A percentile compares a stretch with the other conserved stretches of the same genome.
Conservation (phyloP, 352 stramenopile species). For the Phytophthora nicotianae region DNA sequence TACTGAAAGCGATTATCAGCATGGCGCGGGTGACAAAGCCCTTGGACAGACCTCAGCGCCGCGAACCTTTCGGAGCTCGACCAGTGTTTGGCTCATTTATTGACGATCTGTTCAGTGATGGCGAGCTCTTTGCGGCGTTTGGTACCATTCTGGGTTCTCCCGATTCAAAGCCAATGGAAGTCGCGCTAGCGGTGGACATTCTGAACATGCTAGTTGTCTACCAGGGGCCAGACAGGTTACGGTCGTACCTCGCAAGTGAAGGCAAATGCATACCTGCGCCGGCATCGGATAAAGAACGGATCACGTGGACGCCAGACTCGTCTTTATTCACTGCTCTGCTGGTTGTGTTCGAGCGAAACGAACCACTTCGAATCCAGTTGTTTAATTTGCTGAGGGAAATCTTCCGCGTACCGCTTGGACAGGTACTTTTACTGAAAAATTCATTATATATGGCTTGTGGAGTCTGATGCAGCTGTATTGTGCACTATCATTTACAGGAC, state of each 20-base stretch:
- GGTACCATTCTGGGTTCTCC: conserved; percentile 48
- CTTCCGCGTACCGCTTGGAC: conserved; percentile 70
- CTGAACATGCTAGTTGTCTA: conserved; percentile 76
- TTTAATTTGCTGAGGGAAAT: conserved; percentile 74
- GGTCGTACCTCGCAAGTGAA: conserved; percentile 69
- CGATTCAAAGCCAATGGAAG: conserved; percentile 52
- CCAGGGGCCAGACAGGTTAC: conserved; percentile 69
- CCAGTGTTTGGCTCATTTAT: conserved; percentile 68
- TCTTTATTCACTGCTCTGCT: conserved; percentile 80
- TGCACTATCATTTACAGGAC: conserved; percentile 43
- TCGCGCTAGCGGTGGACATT: conserved; percentile 66
- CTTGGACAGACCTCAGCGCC: conserved; percentile 67
- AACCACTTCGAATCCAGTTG: conserved; percentile 65
- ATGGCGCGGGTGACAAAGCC: conserved; percentile 64
- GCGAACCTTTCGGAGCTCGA: conserved; percentile 55
- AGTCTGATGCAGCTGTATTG: background rate
- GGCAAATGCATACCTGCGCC: conserved; percentile 69
- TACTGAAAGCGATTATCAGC: conserved; percentile 77
- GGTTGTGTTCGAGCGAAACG: conserved; percentile 69
- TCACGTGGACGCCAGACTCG: conserved; percentile 63
- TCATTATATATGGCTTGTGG: background rate
- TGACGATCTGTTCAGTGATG: conserved; percentile 72
- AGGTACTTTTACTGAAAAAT: conserved; percentile 44
- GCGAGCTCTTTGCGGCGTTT: conserved; percentile 64
- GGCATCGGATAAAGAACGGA: conserved; percentile 63